Conservation (phyloP, 2,329 filamentous ascomycete species). For the Fusarium virguliforme region DNA sequence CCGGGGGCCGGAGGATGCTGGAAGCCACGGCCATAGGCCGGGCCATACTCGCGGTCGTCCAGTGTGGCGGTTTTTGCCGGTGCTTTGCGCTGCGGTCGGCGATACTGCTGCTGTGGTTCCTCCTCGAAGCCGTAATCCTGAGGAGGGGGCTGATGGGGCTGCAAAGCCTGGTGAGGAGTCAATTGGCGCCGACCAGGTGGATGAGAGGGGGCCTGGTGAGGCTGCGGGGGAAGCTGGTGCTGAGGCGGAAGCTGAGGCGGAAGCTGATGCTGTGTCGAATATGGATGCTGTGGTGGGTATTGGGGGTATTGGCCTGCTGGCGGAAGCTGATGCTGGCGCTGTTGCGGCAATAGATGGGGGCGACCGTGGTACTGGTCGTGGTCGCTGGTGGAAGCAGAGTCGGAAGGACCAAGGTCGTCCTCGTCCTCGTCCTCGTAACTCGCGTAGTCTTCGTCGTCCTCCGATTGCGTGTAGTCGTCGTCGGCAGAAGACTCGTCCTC, state of each 20-base stretch:
- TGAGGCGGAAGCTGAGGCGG: conserved; percentile 50
- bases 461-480: conserved; percentile 52
- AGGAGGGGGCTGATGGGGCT: conserved; percentile 57
- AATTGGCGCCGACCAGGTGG: conserved; percentile 54
- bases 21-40: conserved; percentile 59
- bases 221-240: conserved; percentile 53
- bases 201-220: conserved; percentile 53
- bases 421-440: conserved; percentile 53
- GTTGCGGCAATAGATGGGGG: conserved; percentile 55
- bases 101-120: conserved; percentile 39
- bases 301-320: conserved; percentile 39
- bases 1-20: conserved; percentile 40
- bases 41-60: conserved; percentile 74
- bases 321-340: conserved; percentile 55
- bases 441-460: conserved; percentile 59
- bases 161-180: conserved; percentile 54
- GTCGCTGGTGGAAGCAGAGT: conserved; percentile 68
- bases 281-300: conserved; percentile 54
- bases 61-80: conserved; percentile 69
- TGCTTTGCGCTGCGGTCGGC: conserved; percentile 45
- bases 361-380: conserved; percentile 40
- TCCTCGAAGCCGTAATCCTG: conserved; percentile 50
- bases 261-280: conserved; percentile 54
- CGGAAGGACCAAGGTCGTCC: conserved; percentile 70
- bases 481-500: conserved; percentile 59